phyloP scores from a whole-genome alignment of 768 basidiomycete genomes.

The Hortiboletus campestris region DNA sequence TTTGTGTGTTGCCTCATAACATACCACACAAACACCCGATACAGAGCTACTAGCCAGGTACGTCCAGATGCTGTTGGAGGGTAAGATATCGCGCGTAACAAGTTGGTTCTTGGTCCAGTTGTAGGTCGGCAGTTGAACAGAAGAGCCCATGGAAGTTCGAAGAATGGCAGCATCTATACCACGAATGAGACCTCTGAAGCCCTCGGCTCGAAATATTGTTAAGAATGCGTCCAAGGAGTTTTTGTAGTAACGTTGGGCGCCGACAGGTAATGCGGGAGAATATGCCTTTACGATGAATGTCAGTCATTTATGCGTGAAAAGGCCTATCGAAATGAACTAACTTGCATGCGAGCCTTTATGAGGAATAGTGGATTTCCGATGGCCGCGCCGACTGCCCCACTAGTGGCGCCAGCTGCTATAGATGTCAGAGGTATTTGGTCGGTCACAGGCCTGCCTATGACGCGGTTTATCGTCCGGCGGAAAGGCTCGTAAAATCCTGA shows the following conservation, averaged over 20 bases:
- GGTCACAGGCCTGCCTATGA: constrained; percentile 59
- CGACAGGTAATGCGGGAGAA: constrained; percentile 91
- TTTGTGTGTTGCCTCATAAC: constrained; percentile 29
- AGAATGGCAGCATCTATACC: constrained; percentile 94
- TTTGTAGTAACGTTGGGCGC: constrained; percentile 91
- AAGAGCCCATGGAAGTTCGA: constrained; percentile 93
- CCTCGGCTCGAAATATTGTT: constrained; percentile 77
- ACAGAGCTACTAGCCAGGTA: constrained; percentile 86
- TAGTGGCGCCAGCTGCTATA: constrained; percentile 81
- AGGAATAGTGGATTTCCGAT: constrained; percentile 91
- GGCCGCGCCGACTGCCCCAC: constrained; percentile 84
- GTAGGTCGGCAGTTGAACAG: constrained; percentile 94
- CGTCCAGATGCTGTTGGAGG: constrained; percentile 79
- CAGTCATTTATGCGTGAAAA: background rate
- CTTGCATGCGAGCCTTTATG: constrained; percentile 98
- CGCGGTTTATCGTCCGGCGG: constrained; percentile 63
- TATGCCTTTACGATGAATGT: constrained; percentile 61
- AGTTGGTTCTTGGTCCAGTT: constrained; percentile 88
- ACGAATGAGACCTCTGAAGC: constrained; percentile 75
- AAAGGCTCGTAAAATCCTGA: constrained; percentile 96
- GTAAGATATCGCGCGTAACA: constrained; percentile 62
- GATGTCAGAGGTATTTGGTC: constrained; percentile 77
- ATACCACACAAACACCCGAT: constrained; percentile 88
- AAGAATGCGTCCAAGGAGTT: constrained; percentile 76
- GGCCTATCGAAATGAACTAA: constrained; percentile 19